Base-by-base conservation (phyloP, 768 basidiomycete species). In the Tulasnella sp. region DNA sequence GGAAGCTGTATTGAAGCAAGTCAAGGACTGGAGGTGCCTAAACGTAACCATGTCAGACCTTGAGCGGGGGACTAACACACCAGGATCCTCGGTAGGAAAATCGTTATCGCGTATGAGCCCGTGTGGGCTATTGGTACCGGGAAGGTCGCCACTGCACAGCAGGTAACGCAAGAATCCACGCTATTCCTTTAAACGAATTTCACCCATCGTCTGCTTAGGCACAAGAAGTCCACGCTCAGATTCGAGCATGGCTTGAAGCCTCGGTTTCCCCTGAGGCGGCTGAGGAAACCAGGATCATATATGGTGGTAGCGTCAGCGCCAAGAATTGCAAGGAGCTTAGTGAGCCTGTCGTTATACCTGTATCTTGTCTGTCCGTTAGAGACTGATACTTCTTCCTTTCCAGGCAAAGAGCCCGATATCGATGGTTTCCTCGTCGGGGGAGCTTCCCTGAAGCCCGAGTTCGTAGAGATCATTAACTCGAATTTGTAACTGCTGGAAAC, bases 121-220 rank as follows among this genome's bases (percentile, higher is more conserved):
- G 90, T 98, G 17, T 98, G 96, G 95, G 95, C 96, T 32, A 98
- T 98, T 71, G 96, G 96, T 47, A 97, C 95, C 11, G 95, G 95
- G 64, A 95, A 88, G 71, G 94, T 96, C 54, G 95, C 95, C 47
- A 89, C 89, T 30, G 76, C 88, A 0, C 77, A 76, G n/a, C 72
- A 72, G 67, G 68, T 67, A 38, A 43, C 24, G 17, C 24, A 2
- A 29, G 17, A 7, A 19, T n/a, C 17, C 34, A 26, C 21, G 19
- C 27, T 27, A 44, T 27, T 34, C 27, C 24, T 21, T 5, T 17
- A 26, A 26, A 26, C 34, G 29, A 52, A n/a, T n/a, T 24, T 23
- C 29, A 26, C 23, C 11, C 45, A 50, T 13, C 43, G 7, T 29
- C 34, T 50, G 51, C 61, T 41, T 88, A 97, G 75, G 96, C 96